Evolutionary conservation across 177 flowering plant genomes (phyloP).

Genomic region (Vitis hybrid): DNA sequence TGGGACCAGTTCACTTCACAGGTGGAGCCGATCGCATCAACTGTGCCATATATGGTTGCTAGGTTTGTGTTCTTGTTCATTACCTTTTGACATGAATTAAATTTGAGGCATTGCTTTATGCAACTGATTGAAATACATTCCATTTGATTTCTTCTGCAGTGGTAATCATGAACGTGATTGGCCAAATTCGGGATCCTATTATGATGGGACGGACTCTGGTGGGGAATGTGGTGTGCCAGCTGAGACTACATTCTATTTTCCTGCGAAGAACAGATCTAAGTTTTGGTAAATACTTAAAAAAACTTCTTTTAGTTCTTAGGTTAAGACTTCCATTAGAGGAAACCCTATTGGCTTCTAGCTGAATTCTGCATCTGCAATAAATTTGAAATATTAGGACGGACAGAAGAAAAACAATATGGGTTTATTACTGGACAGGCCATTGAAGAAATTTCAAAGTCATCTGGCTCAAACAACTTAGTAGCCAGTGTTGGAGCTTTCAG

Average conservation of each 20-base stretch:
- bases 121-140: neutral
- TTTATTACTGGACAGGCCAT: no score
- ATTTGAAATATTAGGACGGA: neutral
- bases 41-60: slow-evolving; percentile 83
- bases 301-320: neutral
- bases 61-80: slow-evolving; percentile 39
- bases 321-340: no score
- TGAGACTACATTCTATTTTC: slow-evolving; percentile 83
- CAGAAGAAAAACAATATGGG: neutral
- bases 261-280: slow-evolving; percentile 83
- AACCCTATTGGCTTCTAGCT: no score
- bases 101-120: neutral
- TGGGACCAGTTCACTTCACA: slow-evolving; percentile 97
- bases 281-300: slow-evolving; percentile 54
- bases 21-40: slow-evolving; percentile 82
- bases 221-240: slow-evolving; percentile 90
- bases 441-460: no score
- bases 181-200: slow-evolving; percentile 85
- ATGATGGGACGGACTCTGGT: slow-evolving; percentile 60
- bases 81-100: neutral
- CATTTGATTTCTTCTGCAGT: slow-evolving; percentile 36
- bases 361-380: neutral
- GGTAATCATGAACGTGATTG: slow-evolving; percentile 94
- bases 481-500: no score
- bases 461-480: no score